Evolutionary conservation across 768 basidiomycete species (phyloP), one percentile per base, ranked within the genome.

Genomic region (Cystobasidium tubakii): DNA sequence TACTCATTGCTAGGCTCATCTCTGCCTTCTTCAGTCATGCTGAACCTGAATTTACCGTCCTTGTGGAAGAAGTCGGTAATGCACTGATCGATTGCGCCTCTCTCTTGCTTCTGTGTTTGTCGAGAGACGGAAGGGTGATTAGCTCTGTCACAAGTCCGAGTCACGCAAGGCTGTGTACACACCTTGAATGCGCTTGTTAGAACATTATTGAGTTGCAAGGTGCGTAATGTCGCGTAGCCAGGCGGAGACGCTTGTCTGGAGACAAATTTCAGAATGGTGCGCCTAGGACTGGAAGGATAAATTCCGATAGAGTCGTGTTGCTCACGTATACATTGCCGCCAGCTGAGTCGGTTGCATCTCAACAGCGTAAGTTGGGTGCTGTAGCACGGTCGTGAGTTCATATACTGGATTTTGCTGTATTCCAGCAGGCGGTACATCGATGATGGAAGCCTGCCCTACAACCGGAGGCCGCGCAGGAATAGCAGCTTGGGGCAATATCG

Each of bases 1-100:
- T 60, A 60, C 33, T 60, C 57, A 60, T 27, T 60, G 27, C 57
- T 34, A 2, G 57, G 57, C 57, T 60, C 57, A 31, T 60, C 57
- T 29, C 27, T 60, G 17, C 33, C 57, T 34, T 27, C 57, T 17
- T 60, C 57, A 23, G 12, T 60, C 27, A 60, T 27, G 15, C 29
- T 60, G 33, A 60, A 29, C 23, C 29, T 60, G 17, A 60, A 60
- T 27, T 15, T 60, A 29, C 57, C 27, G 29, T 34, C 57, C 29
- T 21, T 60, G 21, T 60, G 33, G 27, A 60, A 60, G 21, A 7
- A 29, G 2, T 60, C 57, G 17, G 33, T 6, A 31, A 34, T 21
- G 13, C 57, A 60, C 33, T 60, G 25, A 29, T 60, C 57, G 12
- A 60, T 29, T 29, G 29, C 57, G 23, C 25, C 33, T 29, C 6